A percentile compares a stretch with the other conserved stretches of the same genome.
These are phyloP conservation scores for Astrocystis sublimbata DNA, from an alignment of 495 filamentous ascomycete genomes.

Conservation along the genomic window DNA sequence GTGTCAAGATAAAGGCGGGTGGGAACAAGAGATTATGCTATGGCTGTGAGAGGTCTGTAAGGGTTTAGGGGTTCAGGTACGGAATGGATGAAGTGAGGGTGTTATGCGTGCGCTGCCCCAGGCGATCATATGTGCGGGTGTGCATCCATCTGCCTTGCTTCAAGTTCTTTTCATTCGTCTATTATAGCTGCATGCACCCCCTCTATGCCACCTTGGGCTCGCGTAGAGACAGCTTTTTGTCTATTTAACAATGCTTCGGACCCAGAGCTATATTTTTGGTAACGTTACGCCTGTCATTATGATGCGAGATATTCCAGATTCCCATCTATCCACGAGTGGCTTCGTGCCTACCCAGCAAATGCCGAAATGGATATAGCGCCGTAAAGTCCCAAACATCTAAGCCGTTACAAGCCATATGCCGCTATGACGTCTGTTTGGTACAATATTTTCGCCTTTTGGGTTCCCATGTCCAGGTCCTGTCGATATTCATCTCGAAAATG, in stretches of 20 bases:
- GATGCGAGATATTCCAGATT: not conserved
- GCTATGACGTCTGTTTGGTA: not conserved
- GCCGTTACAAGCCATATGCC: not conserved
- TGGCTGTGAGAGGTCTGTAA: conserved; percentile 53
- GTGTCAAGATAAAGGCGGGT: not conserved
- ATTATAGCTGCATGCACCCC: conserved; percentile 9
- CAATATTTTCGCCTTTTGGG: not conserved
- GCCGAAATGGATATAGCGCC: not conserved
- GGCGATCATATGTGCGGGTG: not conserved
- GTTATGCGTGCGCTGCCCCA: no score
- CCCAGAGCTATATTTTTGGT: not conserved
- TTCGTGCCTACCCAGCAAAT: not conserved
- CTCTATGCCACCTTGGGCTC: not conserved
- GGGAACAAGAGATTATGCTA: conserved; percentile 45
- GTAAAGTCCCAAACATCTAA: not conserved
- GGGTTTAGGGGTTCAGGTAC: conserved; percentile 37
- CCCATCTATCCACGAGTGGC: not conserved
- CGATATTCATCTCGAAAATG: not conserved
- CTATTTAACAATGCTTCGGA: not conserved
- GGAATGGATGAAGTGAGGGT: not conserved
- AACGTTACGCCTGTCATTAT: conserved; percentile 4
- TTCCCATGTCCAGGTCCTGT: not conserved
- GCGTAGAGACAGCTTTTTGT: not conserved
- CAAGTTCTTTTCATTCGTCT: not conserved
- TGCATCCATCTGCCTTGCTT: not conserved